Evolutionary conservation across 2,329 filamentous ascomycete genomes (phyloP), one percentile per base, ranked within the genome.

Genomic region (Fusarium sp.): DNA sequence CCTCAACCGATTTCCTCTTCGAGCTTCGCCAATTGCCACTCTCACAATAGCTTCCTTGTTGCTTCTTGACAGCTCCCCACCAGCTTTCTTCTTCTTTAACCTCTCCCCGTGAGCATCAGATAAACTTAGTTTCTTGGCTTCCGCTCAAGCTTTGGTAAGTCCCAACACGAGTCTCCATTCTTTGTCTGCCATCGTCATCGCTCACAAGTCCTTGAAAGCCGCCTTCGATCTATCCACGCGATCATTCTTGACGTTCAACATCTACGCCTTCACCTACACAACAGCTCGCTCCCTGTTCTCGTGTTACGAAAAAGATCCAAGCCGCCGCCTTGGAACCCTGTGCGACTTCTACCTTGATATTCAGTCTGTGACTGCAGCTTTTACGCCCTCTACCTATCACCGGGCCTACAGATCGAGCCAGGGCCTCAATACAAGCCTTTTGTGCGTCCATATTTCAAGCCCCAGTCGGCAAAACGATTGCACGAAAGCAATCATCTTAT

Each of bases 111-210:
- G 61, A 60, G 32, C 38, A 58, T 53, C 68, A 49, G 25, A 57
- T 44, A 71, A 30, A 43, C 53, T 67, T 73, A 47, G 57, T 54
- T 68, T 40, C 70, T 74, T 73, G 61, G 65, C 61, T 60, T 67
- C 56, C 50, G 56, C 63, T 64, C 67, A 59, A 68, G 74, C 74
- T 71, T 75, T 72, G 65, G 76, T 77, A 78, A 69, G 76, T 67
- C 75, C 71, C 66, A 69, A 68, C 64, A 76, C 65, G 64, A 33
- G 65, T 74, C 67, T 64, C 59, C 64, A 57, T 69, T 61, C 75
- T 75, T 73, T 71, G 69, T 75, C 60, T 40, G 61, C 54, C 60
- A 67, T 67, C 73, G 67, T 75, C 75, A 76, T 78, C 63, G 69
- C 76, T 78, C 64, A 78, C 66, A 63, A 63, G 38, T 66, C 66